A percentile compares a stretch with the other conserved stretches of the same genome.
Conservation (phyloP, 2,329 filamentous ascomycete species). For the Claviceps capensis region DNA sequence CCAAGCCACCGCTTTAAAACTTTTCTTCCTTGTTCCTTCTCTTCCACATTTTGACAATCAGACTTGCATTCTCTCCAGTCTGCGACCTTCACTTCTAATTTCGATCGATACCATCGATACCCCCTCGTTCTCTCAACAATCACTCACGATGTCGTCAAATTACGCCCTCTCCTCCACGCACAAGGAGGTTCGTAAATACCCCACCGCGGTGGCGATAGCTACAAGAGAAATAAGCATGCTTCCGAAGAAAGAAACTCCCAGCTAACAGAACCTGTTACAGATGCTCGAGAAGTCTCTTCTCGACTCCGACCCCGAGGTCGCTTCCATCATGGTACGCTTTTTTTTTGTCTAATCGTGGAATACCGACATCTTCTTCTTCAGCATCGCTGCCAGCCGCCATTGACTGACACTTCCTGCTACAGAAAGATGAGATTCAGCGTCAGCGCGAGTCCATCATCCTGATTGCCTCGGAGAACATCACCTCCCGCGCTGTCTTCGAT, state of each 20-base stretch:
- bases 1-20: not conserved
- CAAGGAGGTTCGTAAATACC: slow-evolving; percentile 35
- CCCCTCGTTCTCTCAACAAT: slow-evolving; percentile 1
- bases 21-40: not conserved
- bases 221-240: not conserved
- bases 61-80: not conserved
- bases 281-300: slow-evolving; percentile 92
- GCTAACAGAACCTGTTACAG: slow-evolving; percentile 30
- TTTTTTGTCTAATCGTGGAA: not conserved
- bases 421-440: slow-evolving; percentile 89
- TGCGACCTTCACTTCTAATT: not conserved
- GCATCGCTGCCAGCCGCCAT: slow-evolving; percentile 14
- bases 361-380: not conserved
- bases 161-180: slow-evolving; percentile 41
- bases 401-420: slow-evolving; percentile 18
- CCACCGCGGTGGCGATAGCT: slow-evolving; percentile 7
- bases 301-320: slow-evolving; percentile 86
- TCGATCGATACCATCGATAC: not conserved
- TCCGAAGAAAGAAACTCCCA: not conserved
- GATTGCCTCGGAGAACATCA: slow-evolving; percentile 99
- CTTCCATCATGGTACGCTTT: slow-evolving; percentile 76
- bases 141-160: slow-evolving; percentile 27
- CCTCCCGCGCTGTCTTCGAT: slow-evolving; percentile 94
- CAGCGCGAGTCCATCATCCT: slow-evolving; percentile 98
- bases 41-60: not conserved